These are phyloP conservation scores for Elsinoe necatrix DNA, from an alignment of 2,329 filamentous ascomycete species.

Conservation along the genomic window DNA sequence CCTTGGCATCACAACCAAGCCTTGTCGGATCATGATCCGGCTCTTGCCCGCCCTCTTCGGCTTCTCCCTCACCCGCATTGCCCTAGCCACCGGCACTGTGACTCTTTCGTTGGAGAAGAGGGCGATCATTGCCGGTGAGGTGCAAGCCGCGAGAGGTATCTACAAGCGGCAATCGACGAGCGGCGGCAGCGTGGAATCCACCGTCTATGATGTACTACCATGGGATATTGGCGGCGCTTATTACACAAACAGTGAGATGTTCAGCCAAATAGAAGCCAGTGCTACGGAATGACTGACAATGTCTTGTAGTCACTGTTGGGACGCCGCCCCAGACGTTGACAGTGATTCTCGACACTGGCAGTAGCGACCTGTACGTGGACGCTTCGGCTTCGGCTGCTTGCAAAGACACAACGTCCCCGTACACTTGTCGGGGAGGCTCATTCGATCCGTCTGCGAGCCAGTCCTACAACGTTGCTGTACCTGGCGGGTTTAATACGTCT, in stretches of 20 bases:
- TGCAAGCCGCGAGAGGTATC: conserved; percentile 35
- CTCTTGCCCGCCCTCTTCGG: not conserved
- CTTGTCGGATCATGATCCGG: not conserved
- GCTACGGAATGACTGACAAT: not conserved
- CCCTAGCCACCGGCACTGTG: conserved; percentile 2
- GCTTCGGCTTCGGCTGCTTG: conserved; percentile 23
- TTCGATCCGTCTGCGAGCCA: conserved; percentile 24
- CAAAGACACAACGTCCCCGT: conserved; percentile 16
- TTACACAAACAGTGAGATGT: conserved; percentile 25
- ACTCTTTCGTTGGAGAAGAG: conserved; percentile 6
- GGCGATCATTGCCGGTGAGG: conserved; percentile 31
- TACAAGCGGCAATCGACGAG: conserved; percentile 17
- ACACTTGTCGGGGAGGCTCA: conserved; percentile 26
- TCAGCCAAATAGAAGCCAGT: not conserved
- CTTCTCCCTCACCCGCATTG: not conserved
- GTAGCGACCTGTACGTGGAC: conserved; percentile 28
- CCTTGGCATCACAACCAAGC: conserved; percentile 2
- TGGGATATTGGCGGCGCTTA: conserved; percentile 28
- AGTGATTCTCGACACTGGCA: conserved; percentile 30
- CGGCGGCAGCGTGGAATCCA: conserved; percentile 20
- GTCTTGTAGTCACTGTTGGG: conserved; percentile 25
- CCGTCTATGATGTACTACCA: conserved; percentile 26
- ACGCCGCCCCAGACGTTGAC: conserved; percentile 27
- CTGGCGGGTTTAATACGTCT: conserved; percentile 25
- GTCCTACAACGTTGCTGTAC: conserved; percentile 23